A percentile compares a stretch with the other conserved stretches of the same genome.
These are phyloP conservation scores for Mallotus repandus DNA, from an alignment of 441 rosid species.

Conservation along the genomic window DNA sequence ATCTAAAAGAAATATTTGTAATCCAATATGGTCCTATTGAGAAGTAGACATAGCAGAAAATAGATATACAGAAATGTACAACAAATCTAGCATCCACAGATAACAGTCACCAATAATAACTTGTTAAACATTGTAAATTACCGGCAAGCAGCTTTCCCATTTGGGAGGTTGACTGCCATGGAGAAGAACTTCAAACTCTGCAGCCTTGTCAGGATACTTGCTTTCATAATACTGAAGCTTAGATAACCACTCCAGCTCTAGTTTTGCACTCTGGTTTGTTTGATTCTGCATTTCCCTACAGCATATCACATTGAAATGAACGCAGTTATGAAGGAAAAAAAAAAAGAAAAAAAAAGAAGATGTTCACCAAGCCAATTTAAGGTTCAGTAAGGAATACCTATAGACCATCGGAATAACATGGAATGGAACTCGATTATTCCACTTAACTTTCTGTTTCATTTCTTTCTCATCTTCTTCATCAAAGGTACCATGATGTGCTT, in stretches of 20 bases:
- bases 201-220: constrained; percentile 28
- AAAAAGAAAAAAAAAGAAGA: background rate
- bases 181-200: constrained; percentile 28
- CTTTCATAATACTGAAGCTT: constrained; percentile 17
- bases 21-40: no score
- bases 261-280: constrained; percentile 15
- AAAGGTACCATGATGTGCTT: constrained; percentile 38
- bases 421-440: constrained; percentile 27
- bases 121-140: background rate
- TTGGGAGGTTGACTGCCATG: constrained; percentile 28
- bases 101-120: background rate
- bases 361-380: background rate
- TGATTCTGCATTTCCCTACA: constrained; percentile 37
- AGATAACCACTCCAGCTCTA: constrained; percentile 32
- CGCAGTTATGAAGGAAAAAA: background rate
- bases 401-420: constrained; percentile 31
- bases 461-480: constrained; percentile 26
- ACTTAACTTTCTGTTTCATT: constrained; percentile 28
- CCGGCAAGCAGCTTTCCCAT: constrained; percentile 34
- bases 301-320: background rate
- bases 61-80: no score
- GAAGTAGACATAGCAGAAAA: no score
- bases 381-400: constrained; percentile 16
- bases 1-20: no score
- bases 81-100: background rate